Evolutionary conservation across 768 basidiomycete species (phyloP), one percentile per base, ranked within the genome.

Genomic region (Lenzites betulinus): DNA sequence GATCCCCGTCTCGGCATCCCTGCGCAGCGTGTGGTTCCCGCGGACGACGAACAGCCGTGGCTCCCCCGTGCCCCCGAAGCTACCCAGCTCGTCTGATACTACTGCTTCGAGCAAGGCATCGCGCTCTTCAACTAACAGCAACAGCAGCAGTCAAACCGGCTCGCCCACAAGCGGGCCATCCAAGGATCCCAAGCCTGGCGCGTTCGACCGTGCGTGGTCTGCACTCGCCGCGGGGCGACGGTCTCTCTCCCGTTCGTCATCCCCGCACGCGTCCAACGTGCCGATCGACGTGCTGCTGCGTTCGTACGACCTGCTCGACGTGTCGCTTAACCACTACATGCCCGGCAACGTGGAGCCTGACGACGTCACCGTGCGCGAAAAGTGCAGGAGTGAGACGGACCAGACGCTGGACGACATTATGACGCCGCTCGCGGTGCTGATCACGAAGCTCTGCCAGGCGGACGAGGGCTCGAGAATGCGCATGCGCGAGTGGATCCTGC

Each of bases 381-480:
- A 73, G 28, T 77, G 76, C 60, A 80, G 78, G 66, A 70, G 71
- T 30, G 85, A 87, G 65, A 72, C 74, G 3, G 86, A 86, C 15
- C 76, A 82, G 48, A 75, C 82, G 25, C 70, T 95, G 41, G 95
- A 98, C 67, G 93, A 96, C 53, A 70, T 86, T 1, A 76, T 95
- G 38, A 80, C 86, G 3, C 95, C 95, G 1, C 75, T 97, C 12
- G 79, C 89, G 23, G 75, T 95, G 15, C 81, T 98, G 39, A 71
- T 97, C 49, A 83, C 87, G 7, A 83, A 88, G 59, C 74, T 94
- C 41, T 89, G 88, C 61, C 72, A 79, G 18, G 89, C 82, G 2
- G 86, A 90, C 65, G 84, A 85, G 55, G 75, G 72, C 3, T 81
- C 83, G 18, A 80, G 87, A 58, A 55, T 72, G 38, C 78, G 84